Base-by-base conservation (phyloP, 129 eudicot genomes). In the Dittrichia graveolens region DNA sequence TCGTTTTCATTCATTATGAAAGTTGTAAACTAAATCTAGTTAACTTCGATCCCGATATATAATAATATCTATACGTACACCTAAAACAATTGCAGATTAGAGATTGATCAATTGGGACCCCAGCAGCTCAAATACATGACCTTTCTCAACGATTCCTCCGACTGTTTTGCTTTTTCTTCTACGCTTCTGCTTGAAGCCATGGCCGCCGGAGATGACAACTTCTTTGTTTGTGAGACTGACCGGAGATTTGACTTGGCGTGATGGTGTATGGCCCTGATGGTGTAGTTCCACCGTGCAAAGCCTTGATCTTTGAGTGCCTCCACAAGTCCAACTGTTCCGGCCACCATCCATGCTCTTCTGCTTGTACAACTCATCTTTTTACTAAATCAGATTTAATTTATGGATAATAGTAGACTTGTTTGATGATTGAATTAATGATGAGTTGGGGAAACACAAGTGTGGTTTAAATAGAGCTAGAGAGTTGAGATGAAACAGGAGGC, bases 241-340 rank as follows among this genome's bases (percentile, higher is more conserved):
- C 77, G 67, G 52, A 78, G 65, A 62, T 69, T 61, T 12, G 76
- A 50, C 11, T 77, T 77, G 46, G 76, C 59, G 58, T 77, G 81
- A 49, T 77, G 71, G 64, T 77, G 81, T 39, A 77, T 7, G 14
- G 79, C 5, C 37, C 86, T 78, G 31, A 83, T 38, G 67, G 90
- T 72, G 73, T 80, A 63, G 49, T 83, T 88, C 95, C 95, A 88
- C 46, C 90, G 78, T 48, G 86, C 80, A 38, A 85, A 80, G 0
- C 91, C 91, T 59, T 86, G 91, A 63, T 86, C 91, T 75, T 83
- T 86, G 14, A 86, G 65, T 10, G 88, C 90, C 60, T 83, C 85
- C 52, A 82, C 90, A 57, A 80, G 11, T 47, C 87, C 90, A 3
- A 82, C 71, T 4, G 79, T 74, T 9, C 79, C 87, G 11, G 87